These are phyloP conservation scores for Calonectria leucothoes DNA, from an alignment of 2,329 filamentous ascomycete species.

Conservation along the genomic window DNA sequence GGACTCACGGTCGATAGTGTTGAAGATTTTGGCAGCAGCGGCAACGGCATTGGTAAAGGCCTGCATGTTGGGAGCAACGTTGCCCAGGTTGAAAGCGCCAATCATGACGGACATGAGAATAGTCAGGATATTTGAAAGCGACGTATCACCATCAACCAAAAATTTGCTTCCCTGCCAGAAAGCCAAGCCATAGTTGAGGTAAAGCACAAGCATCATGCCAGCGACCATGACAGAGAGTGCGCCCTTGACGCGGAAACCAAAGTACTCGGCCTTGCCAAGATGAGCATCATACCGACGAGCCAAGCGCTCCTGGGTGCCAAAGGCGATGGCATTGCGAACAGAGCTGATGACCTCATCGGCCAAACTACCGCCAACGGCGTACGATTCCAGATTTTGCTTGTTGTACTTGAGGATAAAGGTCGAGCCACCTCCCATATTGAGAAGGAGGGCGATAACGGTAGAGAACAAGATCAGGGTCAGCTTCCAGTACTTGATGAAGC, in stretches of 20 bases:
- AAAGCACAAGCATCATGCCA: slow-evolving; percentile 84
- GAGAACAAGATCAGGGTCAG: slow-evolving; percentile 88
- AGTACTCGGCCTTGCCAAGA: slow-evolving; percentile 77
- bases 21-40: slow-evolving; percentile 91
- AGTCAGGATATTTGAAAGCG: slow-evolving; percentile 79
- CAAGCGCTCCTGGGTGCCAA: slow-evolving; percentile 93
- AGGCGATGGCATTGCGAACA: slow-evolving; percentile 91
- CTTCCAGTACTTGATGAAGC: slow-evolving; percentile 93
- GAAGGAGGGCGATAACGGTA: slow-evolving; percentile 82
- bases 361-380: slow-evolving; percentile 86
- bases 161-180: slow-evolving; percentile 91
- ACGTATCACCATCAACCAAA: slow-evolving; percentile 73
- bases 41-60: slow-evolving; percentile 87
- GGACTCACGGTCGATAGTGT: slow-evolving; percentile 89
- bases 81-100: slow-evolving; percentile 90
- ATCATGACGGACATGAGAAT: slow-evolving; percentile 94
- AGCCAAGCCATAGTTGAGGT: slow-evolving; percentile 86
- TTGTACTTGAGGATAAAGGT: slow-evolving; percentile 83
- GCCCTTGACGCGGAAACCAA: slow-evolving; percentile 80
- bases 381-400: slow-evolving; percentile 81
- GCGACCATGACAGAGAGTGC: slow-evolving; percentile 83
- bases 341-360: slow-evolving; percentile 96
- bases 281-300: slow-evolving; percentile 86
- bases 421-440: slow-evolving; percentile 80
- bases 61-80: slow-evolving; percentile 86